Conservation (phyloP, 1,284 basidiomycete genomes). For the Melanopsichium pennsylvanicum region DNA sequence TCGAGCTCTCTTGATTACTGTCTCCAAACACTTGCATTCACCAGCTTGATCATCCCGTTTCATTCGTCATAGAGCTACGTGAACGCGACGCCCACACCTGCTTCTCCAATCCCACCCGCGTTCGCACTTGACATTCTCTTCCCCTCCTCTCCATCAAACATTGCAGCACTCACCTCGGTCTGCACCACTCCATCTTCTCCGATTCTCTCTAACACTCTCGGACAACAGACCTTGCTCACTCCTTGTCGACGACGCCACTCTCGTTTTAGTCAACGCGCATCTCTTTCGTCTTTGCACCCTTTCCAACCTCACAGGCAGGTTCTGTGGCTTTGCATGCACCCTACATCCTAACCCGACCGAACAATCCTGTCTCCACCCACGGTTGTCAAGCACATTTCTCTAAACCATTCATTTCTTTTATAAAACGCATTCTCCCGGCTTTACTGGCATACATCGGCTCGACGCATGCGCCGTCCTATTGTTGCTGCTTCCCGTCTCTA, state of each 20-base stretch:
- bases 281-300: neutral
- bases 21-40: neutral
- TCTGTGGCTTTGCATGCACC: conserved; percentile 36
- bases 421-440: no score
- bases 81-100: neutral
- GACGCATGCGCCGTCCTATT: neutral
- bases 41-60: conserved; percentile 1
- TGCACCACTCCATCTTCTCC: neutral
- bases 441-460: neutral
- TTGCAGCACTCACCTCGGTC: conserved; percentile 3
- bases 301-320: conserved; percentile 20
- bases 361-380: conserved; percentile 12
- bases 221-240: neutral
- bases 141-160: neutral
- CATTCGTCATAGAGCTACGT: neutral
- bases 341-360: conserved; percentile 2
- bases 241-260: conserved; percentile 1
- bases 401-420: neutral
- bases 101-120: neutral
- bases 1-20: conserved; percentile 5
- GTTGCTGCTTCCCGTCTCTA: neutral
- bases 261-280: conserved; percentile 7
- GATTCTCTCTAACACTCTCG: no score
- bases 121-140: neutral
- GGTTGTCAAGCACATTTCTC: neutral